Evolutionary conservation across 2,329 filamentous ascomycete species (phyloP), one percentile per base, ranked within the genome.

Genomic region (Cordyceps militaris): DNA sequence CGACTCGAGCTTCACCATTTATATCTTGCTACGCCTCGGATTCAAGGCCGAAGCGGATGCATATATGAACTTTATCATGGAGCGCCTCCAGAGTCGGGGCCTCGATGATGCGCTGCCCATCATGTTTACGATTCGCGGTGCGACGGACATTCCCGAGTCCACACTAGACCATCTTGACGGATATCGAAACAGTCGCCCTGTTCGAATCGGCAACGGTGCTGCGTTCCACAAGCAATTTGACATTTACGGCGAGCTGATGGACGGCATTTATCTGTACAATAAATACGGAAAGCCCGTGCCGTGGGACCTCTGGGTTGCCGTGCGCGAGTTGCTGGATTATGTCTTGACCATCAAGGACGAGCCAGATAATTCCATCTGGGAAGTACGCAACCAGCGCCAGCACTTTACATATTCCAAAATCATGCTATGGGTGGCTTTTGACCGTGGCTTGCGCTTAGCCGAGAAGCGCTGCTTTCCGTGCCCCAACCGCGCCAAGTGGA

Each of bases 331-430:
- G 69, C 71, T 85, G 21, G 78, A 91, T 66, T 88, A 88, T 64
- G 85, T 89, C 38, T 76, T 89, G 61, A 84, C 79, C 0, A 83
- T 91, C 55, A 80, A 85, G 67, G 72, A 85, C 58, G 73, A 85
- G 44, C 83, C 84, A 13, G 88, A 92, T 66, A 91, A 91, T 87
- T 90, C 86, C 3, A 92, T 91, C 64, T 91, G 88, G 88, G 88
- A 92, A 68, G 87, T 90, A 6, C 82, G 88, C 43, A 88, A 88
- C 62, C 75, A 84, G 65, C 87, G 87, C 67, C 87, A 91, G 69
- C 83, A 90, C 66, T 92, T 91, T 63, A 83, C 86, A 14, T 92
- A 91, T 71, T 89, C 85, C n/a, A 89, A 91, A 67, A 79, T 92
- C 62, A 89, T 91, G 85, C 78, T 92, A 23, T 92, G 88, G 88